These are phyloP conservation scores for Saccharomyces eubayanus DNA, from an alignment of 805 yeast species.

Conservation along the genomic window DNA sequence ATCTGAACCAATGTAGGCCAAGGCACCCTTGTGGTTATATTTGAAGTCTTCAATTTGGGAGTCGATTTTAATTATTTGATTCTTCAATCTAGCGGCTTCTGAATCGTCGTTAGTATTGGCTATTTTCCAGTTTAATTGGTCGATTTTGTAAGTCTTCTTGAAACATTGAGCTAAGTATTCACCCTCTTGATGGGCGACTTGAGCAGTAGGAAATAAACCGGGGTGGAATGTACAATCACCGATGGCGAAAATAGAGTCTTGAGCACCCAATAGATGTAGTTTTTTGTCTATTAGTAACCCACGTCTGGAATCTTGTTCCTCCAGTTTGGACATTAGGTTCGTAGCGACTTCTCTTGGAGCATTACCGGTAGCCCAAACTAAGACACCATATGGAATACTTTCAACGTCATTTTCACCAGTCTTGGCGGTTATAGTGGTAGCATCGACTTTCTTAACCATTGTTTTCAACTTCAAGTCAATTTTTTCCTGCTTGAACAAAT, in stretches of 20 bases:
- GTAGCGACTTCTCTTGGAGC: constrained; percentile 72
- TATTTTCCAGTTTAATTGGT: constrained; percentile 42
- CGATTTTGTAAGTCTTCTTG: constrained; percentile 54
- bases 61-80: constrained; percentile 37
- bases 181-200: constrained; percentile 95
- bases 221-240: constrained; percentile 91
- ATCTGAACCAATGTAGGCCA: constrained; percentile 90
- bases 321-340: constrained; percentile 57
- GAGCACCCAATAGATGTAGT: constrained; percentile 73
- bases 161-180: constrained; percentile 66
- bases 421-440: constrained; percentile 59
- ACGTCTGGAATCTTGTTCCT: constrained; percentile 79
- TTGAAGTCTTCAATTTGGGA: constrained; percentile 52
- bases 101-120: constrained; percentile 33
- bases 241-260: constrained; percentile 68
- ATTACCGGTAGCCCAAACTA: constrained; percentile 98
- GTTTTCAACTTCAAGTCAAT: constrained; percentile 75
- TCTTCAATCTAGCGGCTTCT: constrained; percentile 34
- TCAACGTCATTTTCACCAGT: constrained; percentile 62
- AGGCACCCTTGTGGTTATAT: constrained; percentile 84
- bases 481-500: constrained; percentile 58
- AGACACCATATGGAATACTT: constrained; percentile 79
- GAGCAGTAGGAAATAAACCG: constrained; percentile 92
- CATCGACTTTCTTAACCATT: constrained; percentile 80
- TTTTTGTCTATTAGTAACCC: constrained; percentile 82